phyloP scores from a whole-genome alignment of 2,329 filamentous ascomycete genomes.

The Pezicula neosporulosa region DNA sequence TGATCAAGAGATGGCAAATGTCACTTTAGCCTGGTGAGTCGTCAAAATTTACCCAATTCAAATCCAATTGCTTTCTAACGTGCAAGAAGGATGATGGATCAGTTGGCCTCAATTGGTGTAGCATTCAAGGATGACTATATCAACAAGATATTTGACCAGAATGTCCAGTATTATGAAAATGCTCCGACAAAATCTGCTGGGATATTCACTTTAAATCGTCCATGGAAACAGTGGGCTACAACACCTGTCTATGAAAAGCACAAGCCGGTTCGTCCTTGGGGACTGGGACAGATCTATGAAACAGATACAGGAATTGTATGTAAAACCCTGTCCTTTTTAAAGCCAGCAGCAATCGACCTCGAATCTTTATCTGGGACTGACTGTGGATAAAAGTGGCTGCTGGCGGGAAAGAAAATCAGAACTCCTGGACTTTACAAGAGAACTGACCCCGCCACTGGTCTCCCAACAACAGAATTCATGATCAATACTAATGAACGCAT shows the following conservation, averaged over 20 bases:
- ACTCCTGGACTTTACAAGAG: slow-evolving; percentile 34
- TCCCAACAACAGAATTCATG: slow-evolving; percentile 32
- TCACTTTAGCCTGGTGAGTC: slow-evolving; percentile 40
- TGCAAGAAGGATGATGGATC: slow-evolving; percentile 45
- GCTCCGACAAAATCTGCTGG: slow-evolving; percentile 11
- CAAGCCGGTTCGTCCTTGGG: slow-evolving; percentile 35
- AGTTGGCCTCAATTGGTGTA: slow-evolving; percentile 31
- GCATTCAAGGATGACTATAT: slow-evolving; percentile 32
- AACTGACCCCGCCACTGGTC: slow-evolving; percentile 34
- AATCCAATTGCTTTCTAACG: slow-evolving; percentile 14
- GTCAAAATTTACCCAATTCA: slow-evolving; percentile 33
- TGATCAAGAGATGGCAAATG: slow-evolving; percentile 44
- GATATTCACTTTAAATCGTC: slow-evolving; percentile 12
- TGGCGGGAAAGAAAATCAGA: slow-evolving; percentile 37
- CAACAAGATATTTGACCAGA: slow-evolving; percentile 25
- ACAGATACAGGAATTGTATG: slow-evolving; percentile 19
- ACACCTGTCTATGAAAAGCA: slow-evolving; percentile 44
- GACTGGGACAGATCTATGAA: slow-evolving; percentile 30
- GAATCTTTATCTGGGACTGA: too few species aligned
- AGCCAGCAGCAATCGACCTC: too few species aligned
- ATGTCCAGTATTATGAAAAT: slow-evolving; percentile 24
- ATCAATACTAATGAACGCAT: slow-evolving; percentile 35
- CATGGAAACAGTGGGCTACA: slow-evolving; percentile 38
- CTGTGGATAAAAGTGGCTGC: slow-evolving; percentile 26
- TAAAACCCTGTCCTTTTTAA: background rate